Conservation (phyloP, 106 monocot species). For the Gastrodia elata region DNA sequence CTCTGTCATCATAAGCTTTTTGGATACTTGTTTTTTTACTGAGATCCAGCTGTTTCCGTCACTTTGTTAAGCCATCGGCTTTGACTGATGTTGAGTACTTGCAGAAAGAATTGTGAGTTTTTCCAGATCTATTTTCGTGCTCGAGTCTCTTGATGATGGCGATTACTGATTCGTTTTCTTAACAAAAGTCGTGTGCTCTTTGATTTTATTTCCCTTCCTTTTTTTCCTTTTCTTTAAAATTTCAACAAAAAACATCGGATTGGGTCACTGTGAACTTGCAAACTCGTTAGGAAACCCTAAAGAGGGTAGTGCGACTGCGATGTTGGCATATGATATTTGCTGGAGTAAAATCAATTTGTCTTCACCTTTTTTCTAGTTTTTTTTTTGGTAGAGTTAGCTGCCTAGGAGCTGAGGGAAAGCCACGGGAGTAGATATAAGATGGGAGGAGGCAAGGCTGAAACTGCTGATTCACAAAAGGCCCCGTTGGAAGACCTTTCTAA, state of each 20-base stretch:
- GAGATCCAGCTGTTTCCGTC: conserved; percentile 5
- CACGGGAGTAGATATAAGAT: neutral
- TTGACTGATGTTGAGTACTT: neutral
- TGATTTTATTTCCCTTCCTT: neutral
- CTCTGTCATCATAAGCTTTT: neutral
- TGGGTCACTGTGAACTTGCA: neutral
- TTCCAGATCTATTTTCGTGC: neutral
- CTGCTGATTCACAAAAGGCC: neutral
- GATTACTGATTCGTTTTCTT: neutral
- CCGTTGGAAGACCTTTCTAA: conserved; percentile 65
- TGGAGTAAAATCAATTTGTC: neutral
- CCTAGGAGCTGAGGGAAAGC: neutral
- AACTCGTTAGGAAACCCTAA: neutral
- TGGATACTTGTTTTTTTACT: neutral
- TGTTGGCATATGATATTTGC: neutral
- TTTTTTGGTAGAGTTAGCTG: neutral
- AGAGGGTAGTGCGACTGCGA: neutral
- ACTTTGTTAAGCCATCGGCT: neutral
- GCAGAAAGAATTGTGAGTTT: neutral
- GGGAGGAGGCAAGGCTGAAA: neutral
- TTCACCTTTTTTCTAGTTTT: neutral
- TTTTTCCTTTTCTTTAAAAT: neutral
- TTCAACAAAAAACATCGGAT: neutral
- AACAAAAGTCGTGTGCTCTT: neutral
- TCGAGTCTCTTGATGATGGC: neutral